Base-by-base conservation (phyloP, 2,329 filamentous ascomycete species). In the Alternaria ventricosa region DNA sequence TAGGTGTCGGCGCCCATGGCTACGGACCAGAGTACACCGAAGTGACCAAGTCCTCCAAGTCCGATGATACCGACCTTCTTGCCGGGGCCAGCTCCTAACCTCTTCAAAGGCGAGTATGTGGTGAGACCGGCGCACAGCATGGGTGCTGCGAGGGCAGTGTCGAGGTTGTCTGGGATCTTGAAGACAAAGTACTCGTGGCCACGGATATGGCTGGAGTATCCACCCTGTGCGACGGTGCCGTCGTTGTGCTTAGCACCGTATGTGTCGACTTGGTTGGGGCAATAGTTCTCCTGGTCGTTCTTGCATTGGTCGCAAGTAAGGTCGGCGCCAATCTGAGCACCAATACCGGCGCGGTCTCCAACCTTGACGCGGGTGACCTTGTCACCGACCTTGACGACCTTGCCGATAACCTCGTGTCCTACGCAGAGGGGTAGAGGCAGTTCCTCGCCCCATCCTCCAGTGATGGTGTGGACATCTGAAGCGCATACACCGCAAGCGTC, bases 111-210 rank as follows among this genome's bases (percentile, higher is more conserved):
- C 64, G 88, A 91, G 83, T 89, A 96, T 63, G 89, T 89, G 4
- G 93, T 96, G 69, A 96, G 85, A 67, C 93, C 93, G 44, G 92
- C 93, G 80, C 93, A 96, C 70, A 96, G 86, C 91, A 94, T 93
- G 10, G 91, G 92, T 2, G 92, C 93, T 1, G 90, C 92, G 55
- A 89, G 81, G 23, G 78, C 78, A 62, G 79, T 83, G 67, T 84
- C 79, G 49, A 96, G 86, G 56, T 84, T 87, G 30, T 94, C 92
- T 36, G 93, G 93, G 67, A 96, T 94, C 74, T 91, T 90, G 81
- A 89, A 88, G 18, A 85, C 85, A 74, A 87, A 94, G 83, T 94
- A 91, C 81, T 94, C 90, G 80, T 95, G 91, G 1, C 89, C 88
- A 69, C 91, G 86, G 20, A 93, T 86, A 76, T 93, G 88, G 57